Evolutionary conservation across 495 filamentous ascomycete species (phyloP).

Genomic region (Talaromyces stipitatus): DNA sequence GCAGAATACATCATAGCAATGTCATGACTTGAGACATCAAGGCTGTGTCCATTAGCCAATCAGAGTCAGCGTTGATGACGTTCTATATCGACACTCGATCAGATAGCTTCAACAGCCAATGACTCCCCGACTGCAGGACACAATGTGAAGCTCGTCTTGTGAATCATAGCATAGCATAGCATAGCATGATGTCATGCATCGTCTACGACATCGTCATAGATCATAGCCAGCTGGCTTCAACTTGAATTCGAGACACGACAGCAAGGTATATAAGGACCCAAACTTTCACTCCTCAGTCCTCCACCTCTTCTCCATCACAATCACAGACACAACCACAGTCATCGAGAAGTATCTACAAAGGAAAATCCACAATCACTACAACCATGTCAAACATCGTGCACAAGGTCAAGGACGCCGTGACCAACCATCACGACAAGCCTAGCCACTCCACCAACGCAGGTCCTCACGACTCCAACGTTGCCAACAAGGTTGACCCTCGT

Average conservation of each 20-base stretch:
- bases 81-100: too few relatives aligned
- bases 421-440: slow-evolving; percentile 34
- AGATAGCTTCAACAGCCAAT: too few relatives aligned
- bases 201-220: background rate
- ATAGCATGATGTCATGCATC: background rate
- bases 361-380: background rate
- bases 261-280: background rate
- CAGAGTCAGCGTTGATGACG: background rate
- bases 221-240: too few relatives aligned
- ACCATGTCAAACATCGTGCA: slow-evolving; percentile 60
- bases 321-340: background rate
- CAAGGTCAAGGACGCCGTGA: slow-evolving; percentile 67
- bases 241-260: background rate
- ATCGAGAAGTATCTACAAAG: background rate
- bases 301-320: background rate
- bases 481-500: slow-evolving; percentile 45
- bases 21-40: background rate
- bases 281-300: background rate
- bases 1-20: background rate
- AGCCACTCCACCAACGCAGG: slow-evolving; percentile 12
- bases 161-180: background rate
- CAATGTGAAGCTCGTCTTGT: background rate
- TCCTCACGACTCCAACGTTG: slow-evolving; percentile 26
- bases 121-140: background rate
- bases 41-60: background rate